Conservation (phyloP, 441 rosid genomes). For the Adansonia madagascariensis region DNA sequence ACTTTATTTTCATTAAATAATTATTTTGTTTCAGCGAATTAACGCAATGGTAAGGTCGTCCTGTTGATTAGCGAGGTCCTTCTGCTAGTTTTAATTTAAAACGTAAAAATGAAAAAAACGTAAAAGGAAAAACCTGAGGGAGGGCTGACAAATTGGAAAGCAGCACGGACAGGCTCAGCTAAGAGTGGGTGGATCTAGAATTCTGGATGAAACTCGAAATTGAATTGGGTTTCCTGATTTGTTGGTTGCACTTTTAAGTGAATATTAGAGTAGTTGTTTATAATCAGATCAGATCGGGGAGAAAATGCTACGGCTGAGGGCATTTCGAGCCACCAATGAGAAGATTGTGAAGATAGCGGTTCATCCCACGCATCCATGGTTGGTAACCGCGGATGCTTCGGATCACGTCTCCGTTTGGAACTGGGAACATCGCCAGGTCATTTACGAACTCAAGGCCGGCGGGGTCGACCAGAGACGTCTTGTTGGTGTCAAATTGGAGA, state of each 20-base stretch:
- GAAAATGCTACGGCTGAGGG: constrained; percentile 76
- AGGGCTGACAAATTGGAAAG: neutral
- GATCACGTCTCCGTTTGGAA: constrained; percentile 97
- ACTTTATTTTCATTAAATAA: too few species aligned
- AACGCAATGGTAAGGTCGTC: neutral
- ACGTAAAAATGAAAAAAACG: neutral
- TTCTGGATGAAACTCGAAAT: constrained; percentile 5
- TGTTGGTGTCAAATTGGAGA: constrained; percentile 96
- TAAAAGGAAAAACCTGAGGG: neutral
- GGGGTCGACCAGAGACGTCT: constrained; percentile 97
- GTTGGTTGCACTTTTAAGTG: neutral
- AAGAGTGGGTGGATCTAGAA: constrained; percentile 11
- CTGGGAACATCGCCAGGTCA: constrained; percentile 96
- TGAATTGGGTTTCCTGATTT: neutral
- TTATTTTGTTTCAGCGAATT: too few species aligned
- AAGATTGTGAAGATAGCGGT: constrained; percentile 90
- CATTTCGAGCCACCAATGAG: constrained; percentile 69
- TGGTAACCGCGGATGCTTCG: constrained; percentile 82
- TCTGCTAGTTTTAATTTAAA: neutral
- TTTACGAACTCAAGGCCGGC: constrained; percentile 92
- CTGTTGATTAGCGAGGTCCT: neutral
- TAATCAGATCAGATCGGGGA: constrained; percentile 20
- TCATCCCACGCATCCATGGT: constrained; percentile 98
- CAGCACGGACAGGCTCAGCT: neutral
- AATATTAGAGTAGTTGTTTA: neutral